Conservation (phyloP, 1,284 basidiomycete species). For the Tylopilus orsonianus region DNA sequence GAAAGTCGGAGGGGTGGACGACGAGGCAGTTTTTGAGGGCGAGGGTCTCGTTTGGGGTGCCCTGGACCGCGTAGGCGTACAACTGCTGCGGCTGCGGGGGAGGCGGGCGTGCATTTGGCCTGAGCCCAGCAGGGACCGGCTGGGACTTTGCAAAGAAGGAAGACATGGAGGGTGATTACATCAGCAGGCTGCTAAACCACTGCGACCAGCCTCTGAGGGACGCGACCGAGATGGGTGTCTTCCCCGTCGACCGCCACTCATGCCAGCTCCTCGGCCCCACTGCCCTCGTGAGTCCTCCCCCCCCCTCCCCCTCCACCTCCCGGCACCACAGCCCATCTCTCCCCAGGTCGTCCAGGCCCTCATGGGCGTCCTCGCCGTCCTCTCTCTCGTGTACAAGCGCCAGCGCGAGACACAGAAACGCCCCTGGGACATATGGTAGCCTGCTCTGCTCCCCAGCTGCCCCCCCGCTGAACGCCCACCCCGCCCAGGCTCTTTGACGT, state of each 20-base stretch:
- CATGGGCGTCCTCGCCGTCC: constrained; percentile 87
- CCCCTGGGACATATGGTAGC: constrained; percentile 90
- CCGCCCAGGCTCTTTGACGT: constrained; percentile 78
- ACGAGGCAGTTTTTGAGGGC: constrained; percentile 84
- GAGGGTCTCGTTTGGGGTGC: constrained; percentile 59
- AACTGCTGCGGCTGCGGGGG: too few species aligned
- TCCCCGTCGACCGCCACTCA: constrained; percentile 57
- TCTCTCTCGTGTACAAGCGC: constrained; percentile 85
- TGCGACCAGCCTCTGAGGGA: not conserved
- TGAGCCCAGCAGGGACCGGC: constrained; percentile 25
- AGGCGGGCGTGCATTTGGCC: constrained; percentile 20
- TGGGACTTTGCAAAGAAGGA: constrained; percentile 54
- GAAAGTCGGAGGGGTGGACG: constrained; percentile 76
- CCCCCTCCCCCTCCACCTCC: constrained; percentile 2
- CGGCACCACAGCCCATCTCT: not conserved
- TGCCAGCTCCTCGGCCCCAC: constrained; percentile 68
- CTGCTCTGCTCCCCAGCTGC: constrained; percentile 4
- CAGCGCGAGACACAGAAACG: constrained; percentile 83
- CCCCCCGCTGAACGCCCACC: constrained; percentile 1
- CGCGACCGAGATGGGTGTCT: constrained; percentile 27
- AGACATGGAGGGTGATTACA: constrained; percentile 33
- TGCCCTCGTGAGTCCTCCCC: constrained; percentile 49
- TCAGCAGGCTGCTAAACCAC: constrained; percentile 12
- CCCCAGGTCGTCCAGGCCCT: constrained; percentile 71
- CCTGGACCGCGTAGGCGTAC: constrained; percentile 60